Percentiles rank a stretch among this genome's conserved stretches.
Conservation (phyloP, 2,329 filamentous ascomycete genomes). For the Didymella glomerata region DNA sequence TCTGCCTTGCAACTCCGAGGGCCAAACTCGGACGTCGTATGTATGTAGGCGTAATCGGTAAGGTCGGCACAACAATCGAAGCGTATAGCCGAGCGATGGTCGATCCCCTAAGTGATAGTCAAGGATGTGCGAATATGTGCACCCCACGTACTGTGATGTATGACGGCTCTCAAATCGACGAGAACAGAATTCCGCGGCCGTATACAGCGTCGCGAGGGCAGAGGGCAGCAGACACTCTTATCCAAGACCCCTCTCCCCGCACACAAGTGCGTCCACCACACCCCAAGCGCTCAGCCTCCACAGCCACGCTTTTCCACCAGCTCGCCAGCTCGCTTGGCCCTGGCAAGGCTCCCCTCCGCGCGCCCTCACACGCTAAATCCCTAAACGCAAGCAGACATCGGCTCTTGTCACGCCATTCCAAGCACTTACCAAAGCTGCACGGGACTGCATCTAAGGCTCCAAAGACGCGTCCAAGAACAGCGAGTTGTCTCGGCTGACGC, state of each 20-base stretch:
- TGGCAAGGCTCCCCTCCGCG: slow-evolving; percentile 7
- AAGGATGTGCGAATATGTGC: neutral
- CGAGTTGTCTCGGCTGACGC: slow-evolving; percentile 38
- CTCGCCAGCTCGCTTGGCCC: slow-evolving; percentile 18
- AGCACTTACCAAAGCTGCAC: slow-evolving; percentile 18
- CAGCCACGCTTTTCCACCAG: slow-evolving; percentile 17
- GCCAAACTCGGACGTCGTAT: slow-evolving; percentile 3
- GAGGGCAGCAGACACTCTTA: slow-evolving; percentile 13
- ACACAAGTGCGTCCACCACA: slow-evolving; percentile 7
- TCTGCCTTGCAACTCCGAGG: slow-evolving; percentile 8
- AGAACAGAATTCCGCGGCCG: slow-evolving; percentile 11
- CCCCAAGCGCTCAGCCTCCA: slow-evolving; percentile 23
- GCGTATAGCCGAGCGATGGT: slow-evolving; percentile 9
- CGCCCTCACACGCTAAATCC: slow-evolving; percentile 5
- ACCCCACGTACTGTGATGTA: slow-evolving; percentile 3
- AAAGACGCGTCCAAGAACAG: slow-evolving; percentile 8
- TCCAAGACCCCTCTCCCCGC: slow-evolving; percentile 15
- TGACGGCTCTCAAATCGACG: neutral
- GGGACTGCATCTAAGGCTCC: slow-evolving; percentile 9
- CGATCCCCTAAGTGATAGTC: slow-evolving; percentile 12
- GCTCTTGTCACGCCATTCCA: slow-evolving; percentile 24
- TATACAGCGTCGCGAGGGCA: neutral
- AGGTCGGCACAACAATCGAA: slow-evolving; percentile 17
- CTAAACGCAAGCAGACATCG: slow-evolving; percentile 12
- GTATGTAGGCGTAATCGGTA: slow-evolving; percentile 9